phyloP scores from a whole-genome alignment of 2,329 filamentous ascomycete genomes.

The Colletotrichum gloeosporioides region DNA sequence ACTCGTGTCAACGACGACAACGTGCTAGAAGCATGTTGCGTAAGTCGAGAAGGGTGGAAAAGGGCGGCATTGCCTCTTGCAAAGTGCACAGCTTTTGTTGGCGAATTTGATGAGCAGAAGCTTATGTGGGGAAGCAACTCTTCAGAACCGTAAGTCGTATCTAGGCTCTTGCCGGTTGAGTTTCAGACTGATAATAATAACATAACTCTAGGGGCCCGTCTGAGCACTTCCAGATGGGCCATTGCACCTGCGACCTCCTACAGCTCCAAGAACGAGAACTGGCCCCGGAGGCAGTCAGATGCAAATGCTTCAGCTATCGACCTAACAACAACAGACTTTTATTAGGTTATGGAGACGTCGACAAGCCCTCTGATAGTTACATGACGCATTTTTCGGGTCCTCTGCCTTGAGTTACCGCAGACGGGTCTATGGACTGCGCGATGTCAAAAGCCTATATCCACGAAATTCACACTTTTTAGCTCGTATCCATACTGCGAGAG shows the following conservation, averaged over 20 bases:
- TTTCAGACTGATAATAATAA: neutral
- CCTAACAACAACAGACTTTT: neutral
- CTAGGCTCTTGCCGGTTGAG: neutral
- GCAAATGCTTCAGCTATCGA: neutral
- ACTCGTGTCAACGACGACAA: neutral
- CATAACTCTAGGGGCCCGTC: neutral
- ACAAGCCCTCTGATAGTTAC: neutral
- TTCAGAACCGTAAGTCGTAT: neutral
- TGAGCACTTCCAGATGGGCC: neutral
- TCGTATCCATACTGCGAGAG: neutral
- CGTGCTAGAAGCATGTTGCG: neutral
- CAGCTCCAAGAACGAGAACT: neutral
- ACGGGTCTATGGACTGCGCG: neutral
- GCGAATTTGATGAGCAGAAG: neutral
- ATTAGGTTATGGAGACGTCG: neutral
- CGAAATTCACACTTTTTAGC: neutral
- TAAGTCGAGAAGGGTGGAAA: neutral
- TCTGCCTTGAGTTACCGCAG: neutral
- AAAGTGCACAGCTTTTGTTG: neutral
- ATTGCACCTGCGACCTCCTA: neutral
- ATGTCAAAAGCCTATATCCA: neutral
- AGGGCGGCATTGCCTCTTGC: neutral
- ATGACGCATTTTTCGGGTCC: neutral
- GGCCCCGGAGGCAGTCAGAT: neutral
- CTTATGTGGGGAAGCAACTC: neutral